Base-by-base conservation (phyloP, 345 rosid species). In the Heritiera littoralis region DNA sequence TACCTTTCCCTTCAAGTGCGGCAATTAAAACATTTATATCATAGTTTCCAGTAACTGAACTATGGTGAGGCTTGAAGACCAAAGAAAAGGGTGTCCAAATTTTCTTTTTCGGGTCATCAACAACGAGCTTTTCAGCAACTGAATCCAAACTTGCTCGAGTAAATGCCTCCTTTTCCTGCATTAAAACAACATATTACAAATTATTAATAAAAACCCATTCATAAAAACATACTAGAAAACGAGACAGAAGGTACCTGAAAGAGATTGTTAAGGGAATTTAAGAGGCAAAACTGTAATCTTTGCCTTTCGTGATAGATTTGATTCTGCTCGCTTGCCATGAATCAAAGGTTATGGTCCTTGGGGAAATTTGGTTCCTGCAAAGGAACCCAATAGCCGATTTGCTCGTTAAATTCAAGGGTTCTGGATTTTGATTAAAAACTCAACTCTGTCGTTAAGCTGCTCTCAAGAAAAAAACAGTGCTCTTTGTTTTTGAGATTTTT, bases 201-300 rank as follows among this genome's bases (percentile, higher is more conserved):
- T 20, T 54, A 45, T 67, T 55, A 61, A 68, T 45, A 52, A 9
- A 73, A 54, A 76, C 30, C 69, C 66, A 54, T 40, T n/a, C 12
- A 12, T 14, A 52, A 32, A 1, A 35, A 76, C 45, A 54, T 18
- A 18, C 63, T 32, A 7, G 60, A 17, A 48, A 20, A n/a, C 28
- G 41, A 12, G 6, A 63, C 20, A 64, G 51, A 9, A 38, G 13
- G 67, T 54, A 92, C 99, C 98, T 94, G 98, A 82, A 94, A 94
- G 81, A 96, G 94, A 84, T 89, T 96, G 90, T 94, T 94, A 79
- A 96, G 98, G 11, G 92, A 80, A 86, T 96, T 97, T 13, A 94
- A 78, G 80, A 94, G 95, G 84, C 98, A 94, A 69, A 90, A 90
- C 41, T 96, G 98, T 11, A 96, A 79, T 17, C 90, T 87, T 81